Conservation (phyloP, 2,329 filamentous ascomycete species). For the Leptographium galeiforme region DNA sequence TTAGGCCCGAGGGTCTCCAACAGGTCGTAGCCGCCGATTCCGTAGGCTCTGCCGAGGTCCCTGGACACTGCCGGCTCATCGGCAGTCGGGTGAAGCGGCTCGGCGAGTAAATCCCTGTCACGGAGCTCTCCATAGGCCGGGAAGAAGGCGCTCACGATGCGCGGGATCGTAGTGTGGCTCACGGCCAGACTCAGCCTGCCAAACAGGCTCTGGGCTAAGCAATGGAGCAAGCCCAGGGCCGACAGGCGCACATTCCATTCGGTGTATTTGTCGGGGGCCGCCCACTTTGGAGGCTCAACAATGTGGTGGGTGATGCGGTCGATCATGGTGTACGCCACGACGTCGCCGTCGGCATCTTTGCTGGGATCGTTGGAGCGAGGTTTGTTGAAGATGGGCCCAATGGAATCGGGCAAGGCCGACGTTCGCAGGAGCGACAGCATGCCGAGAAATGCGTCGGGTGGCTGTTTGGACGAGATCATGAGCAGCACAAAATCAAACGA, state of each 20-base stretch:
- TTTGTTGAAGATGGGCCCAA: constrained; percentile 47
- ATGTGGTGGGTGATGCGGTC: constrained; percentile 51
- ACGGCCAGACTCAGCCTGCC: constrained; percentile 52
- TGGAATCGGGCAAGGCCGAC: constrained; percentile 47
- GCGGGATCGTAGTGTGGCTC: constrained; percentile 57
- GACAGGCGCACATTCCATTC: constrained; percentile 29
- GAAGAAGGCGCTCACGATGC: constrained; percentile 38
- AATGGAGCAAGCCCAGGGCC: constrained; percentile 39
- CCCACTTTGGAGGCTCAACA: constrained; percentile 37
- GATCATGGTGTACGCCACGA: constrained; percentile 36
- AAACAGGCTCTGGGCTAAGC: constrained; percentile 48
- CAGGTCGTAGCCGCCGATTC: constrained; percentile 9
- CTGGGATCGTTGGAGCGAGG: constrained; percentile 8
- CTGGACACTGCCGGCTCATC: constrained; percentile 1
- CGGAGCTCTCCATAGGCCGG: constrained; percentile 9
- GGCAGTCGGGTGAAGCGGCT: constrained; percentile 3
- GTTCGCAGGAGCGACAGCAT: constrained; percentile 55
- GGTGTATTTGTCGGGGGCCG: constrained; percentile 20
- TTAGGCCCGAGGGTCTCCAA: not conserved
- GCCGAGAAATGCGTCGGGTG: constrained; percentile 44
- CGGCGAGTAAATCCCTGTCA: constrained; percentile 1
- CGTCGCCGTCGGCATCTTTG: constrained; percentile 24
- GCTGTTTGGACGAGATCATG: constrained; percentile 54
- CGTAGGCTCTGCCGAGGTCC: constrained; percentile 4
- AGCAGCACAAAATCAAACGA: constrained; percentile 53